phyloP scores from a whole-genome alignment of 2,329 filamentous ascomycete genomes.

The Trichoderma cornu-damae region DNA sequence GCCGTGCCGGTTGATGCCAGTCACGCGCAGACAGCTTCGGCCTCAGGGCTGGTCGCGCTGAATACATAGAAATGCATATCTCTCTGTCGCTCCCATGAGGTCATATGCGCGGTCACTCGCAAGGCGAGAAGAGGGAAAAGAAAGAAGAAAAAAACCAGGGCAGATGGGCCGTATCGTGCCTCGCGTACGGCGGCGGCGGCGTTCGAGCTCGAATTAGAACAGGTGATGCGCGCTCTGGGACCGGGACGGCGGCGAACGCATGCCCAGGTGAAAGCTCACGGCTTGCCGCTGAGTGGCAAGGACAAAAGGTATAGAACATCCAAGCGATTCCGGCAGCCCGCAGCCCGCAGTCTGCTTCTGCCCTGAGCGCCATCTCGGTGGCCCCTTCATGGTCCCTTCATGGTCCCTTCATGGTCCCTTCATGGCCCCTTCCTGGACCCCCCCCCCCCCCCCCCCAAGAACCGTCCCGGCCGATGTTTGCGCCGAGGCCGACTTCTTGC shows the following conservation, averaged over 20 bases:
- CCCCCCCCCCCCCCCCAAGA: not conserved
- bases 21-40: constrained; percentile 7
- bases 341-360: too few species aligned
- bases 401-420: too few species aligned
- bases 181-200: not conserved
- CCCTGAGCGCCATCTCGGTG: not conserved
- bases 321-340: not conserved
- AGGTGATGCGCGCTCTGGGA: not conserved
- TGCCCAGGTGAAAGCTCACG: not conserved
- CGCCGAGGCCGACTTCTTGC: not conserved
- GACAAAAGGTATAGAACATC: not conserved
- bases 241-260: not conserved
- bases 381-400: too few species aligned
- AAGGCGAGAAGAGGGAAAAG: not conserved
- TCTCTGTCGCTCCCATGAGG: not conserved
- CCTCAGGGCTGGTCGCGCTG: constrained; percentile 1
- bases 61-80: not conserved
- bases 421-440: not conserved
- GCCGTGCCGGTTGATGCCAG: constrained; percentile 3
- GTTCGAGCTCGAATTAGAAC: not conserved
- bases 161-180: not conserved
- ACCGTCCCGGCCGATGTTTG: not conserved
- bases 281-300: not conserved
- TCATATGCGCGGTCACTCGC: not conserved
- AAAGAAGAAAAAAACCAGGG: not conserved